phyloP scores from a whole-genome alignment of 2,329 filamentous ascomycete genomes.

The Thelonectria olida region DNA sequence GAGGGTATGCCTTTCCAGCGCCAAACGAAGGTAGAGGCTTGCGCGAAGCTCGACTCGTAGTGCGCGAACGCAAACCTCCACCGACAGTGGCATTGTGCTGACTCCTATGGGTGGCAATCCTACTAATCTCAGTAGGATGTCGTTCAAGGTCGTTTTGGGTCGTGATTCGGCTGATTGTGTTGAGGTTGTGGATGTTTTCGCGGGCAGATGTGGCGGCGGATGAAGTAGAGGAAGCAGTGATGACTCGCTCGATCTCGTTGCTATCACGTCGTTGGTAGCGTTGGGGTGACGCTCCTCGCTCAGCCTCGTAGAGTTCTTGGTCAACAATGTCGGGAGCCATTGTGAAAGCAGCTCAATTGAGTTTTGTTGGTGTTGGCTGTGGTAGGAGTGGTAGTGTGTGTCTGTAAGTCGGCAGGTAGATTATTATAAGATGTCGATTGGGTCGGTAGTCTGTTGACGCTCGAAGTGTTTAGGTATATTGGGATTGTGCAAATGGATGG shows the following conservation, averaged over 20 bases:
- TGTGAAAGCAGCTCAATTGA: slow-evolving; percentile 16
- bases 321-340: slow-evolving; percentile 63
- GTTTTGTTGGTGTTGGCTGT: background rate
- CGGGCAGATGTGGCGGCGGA: slow-evolving; percentile 24
- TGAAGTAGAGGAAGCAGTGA: slow-evolving; percentile 57
- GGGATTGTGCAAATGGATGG: background rate
- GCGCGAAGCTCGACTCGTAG: slow-evolving; percentile 56
- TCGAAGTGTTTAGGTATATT: background rate
- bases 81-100: slow-evolving; percentile 81
- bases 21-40: slow-evolving; percentile 76
- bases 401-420: background rate
- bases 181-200: slow-evolving; percentile 40
- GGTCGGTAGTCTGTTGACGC: background rate
- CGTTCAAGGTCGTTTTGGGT: slow-evolving; percentile 75
- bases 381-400: background rate
- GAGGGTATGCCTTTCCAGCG: slow-evolving; percentile 78
- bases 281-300: slow-evolving; percentile 61
- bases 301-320: slow-evolving; percentile 61
- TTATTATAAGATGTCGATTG: background rate
- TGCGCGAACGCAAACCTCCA: slow-evolving; percentile 47
- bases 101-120: slow-evolving; percentile 75
- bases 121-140: slow-evolving; percentile 73
- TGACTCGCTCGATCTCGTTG: slow-evolving; percentile 68
- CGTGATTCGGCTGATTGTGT: slow-evolving; percentile 67
- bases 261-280: slow-evolving; percentile 53